These are phyloP conservation scores for Hsuehochloa calcarea DNA, from an alignment of 176 grass and related monocot genomes.

Conservation along the genomic window DNA sequence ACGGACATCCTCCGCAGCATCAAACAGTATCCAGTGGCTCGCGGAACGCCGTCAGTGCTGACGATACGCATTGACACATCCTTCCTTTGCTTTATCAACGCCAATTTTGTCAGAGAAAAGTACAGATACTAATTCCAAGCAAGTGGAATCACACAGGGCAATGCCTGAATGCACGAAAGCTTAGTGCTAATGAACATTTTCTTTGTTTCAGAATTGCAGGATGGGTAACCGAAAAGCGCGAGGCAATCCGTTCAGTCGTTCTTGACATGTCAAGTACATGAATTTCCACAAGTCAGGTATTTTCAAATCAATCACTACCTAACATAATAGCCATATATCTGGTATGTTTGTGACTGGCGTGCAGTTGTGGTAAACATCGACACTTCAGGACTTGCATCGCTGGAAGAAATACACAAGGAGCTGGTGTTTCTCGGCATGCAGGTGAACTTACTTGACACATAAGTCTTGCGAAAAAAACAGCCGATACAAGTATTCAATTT, in stretches of 20 bases:
- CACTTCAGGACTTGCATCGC: constrained; percentile 66
- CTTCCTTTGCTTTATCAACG: constrained; percentile 85
- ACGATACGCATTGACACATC: constrained; percentile 68
- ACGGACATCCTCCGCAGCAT: constrained; percentile 73
- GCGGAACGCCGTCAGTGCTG: constrained; percentile 39
- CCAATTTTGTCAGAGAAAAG: constrained; percentile 90
- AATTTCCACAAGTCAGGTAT: no score
- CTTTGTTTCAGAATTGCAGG: no score
- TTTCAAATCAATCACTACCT: no score
- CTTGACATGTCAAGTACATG: constrained; percentile 83
- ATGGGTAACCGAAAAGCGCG: no score
- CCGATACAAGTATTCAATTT: no score
- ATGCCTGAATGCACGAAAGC: no score
- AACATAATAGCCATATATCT: no score
- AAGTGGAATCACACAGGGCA: no score
- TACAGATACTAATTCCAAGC: background rate
- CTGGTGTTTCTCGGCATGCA: constrained; percentile 58
- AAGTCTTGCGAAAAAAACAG: no score
- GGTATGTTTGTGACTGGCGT: background rate
- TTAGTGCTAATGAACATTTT: no score
- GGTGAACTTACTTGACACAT: constrained; percentile 23
- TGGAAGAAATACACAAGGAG: constrained; percentile 75
- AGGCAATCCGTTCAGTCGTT: constrained; percentile 41
- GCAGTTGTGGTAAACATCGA: constrained; percentile 90
- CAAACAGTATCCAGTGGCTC: constrained; percentile 71